Evolutionary conservation across 164 flowering plant species (phyloP).

Genomic region (Umbilicus rupestris): DNA sequence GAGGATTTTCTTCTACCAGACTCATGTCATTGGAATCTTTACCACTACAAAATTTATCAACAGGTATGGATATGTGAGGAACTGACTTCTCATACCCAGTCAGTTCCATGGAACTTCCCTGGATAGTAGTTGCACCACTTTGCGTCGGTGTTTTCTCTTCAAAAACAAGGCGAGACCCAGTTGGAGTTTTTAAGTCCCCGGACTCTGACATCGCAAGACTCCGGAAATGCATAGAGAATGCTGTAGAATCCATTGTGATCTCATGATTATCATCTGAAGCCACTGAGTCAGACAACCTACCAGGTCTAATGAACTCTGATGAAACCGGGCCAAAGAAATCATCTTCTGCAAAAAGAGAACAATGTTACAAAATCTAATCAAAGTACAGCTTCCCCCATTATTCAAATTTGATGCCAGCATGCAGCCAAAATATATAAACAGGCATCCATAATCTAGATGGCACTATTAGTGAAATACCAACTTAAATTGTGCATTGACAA

Average conservation of each 20-base stretch:
- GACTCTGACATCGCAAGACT: slow-evolving; percentile 61
- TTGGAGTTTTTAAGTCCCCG: slow-evolving; percentile 49
- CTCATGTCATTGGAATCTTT: slow-evolving; percentile 72
- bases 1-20: slow-evolving; percentile 42
- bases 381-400: neutral
- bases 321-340: slow-evolving; percentile 85
- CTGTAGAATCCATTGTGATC: slow-evolving; percentile 81
- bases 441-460: too few relatives aligned
- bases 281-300: slow-evolving; percentile 57
- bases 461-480: too few relatives aligned
- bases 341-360: slow-evolving; percentile 39
- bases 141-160: slow-evolving; percentile 50
- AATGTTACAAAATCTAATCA: too few relatives aligned
- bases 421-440: neutral
- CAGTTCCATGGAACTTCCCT: slow-evolving; percentile 55
- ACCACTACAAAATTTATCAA: slow-evolving; percentile 23
- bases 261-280: slow-evolving; percentile 62
- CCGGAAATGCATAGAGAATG: slow-evolving; percentile 79
- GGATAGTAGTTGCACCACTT: slow-evolving; percentile 14
- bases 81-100: slow-evolving; percentile 34
- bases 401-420: neutral
- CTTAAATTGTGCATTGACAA: too few relatives aligned
- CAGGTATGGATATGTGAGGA: slow-evolving; percentile 15
- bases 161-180: slow-evolving; percentile 23
- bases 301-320: slow-evolving; percentile 63